A percentile compares a stretch with the other conserved stretches of the same genome.
These are phyloP conservation scores for Ajuga chamaepitys DNA, from an alignment of 257 asterid species.

Conservation along the genomic window DNA sequence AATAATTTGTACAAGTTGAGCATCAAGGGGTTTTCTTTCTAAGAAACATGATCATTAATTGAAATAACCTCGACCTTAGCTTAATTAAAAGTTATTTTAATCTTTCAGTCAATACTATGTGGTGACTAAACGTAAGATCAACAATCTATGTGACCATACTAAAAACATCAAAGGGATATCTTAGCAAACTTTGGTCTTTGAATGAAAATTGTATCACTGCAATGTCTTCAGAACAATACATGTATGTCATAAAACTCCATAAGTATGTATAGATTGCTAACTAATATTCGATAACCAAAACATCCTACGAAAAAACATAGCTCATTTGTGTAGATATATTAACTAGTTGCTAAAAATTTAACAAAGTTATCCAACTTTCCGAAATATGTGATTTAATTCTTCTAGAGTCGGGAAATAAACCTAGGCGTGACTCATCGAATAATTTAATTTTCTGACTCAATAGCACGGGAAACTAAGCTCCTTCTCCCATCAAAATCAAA, in stretches of 20 bases:
- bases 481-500: too few relatives aligned
- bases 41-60: background rate
- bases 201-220: background rate
- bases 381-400: too few relatives aligned
- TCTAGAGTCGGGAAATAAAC: too few relatives aligned
- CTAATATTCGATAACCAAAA: background rate
- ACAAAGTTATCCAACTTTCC: background rate
- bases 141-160: background rate
- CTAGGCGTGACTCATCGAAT: too few relatives aligned
- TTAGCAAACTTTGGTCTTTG: background rate
- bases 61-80: background rate
- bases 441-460: too few relatives aligned
- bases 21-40: background rate
- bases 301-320: background rate
- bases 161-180: slow-evolving; percentile 3
- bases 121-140: background rate
- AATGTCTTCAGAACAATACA: background rate
- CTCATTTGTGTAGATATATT: background rate
- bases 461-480: too few relatives aligned
- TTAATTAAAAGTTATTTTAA: background rate
- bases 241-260: background rate
- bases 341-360: background rate
- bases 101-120: background rate
- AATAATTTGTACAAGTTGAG: background rate
- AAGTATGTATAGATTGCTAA: background rate